Conservation (phyloP, 768 basidiomycete genomes). For the Russula vinacea region DNA sequence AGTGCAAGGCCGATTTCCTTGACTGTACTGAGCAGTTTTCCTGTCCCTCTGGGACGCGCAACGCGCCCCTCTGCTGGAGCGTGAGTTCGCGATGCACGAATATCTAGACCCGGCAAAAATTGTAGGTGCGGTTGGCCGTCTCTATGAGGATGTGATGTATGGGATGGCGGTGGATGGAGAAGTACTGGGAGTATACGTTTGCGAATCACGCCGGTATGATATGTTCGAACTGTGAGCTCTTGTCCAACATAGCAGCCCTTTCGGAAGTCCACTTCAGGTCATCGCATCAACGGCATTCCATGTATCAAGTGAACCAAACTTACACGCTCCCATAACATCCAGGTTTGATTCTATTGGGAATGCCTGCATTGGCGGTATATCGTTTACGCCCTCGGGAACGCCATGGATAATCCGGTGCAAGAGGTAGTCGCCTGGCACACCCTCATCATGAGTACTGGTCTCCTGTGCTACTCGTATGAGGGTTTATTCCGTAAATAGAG, state of each 20-base stretch:
- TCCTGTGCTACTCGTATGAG: slow-evolving; percentile 46
- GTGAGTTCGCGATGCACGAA: slow-evolving; percentile 34
- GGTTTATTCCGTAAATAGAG: slow-evolving; percentile 14
- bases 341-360: slow-evolving; percentile 95
- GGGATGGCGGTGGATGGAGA: slow-evolving; percentile 40
- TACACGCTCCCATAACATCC: slow-evolving; percentile 91
- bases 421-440: slow-evolving; percentile 56
- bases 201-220: slow-evolving; percentile 87
- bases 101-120: slow-evolving; percentile 32
- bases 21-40: slow-evolving; percentile 65
- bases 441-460: slow-evolving; percentile 53
- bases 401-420: slow-evolving; percentile 78
- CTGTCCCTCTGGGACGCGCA: slow-evolving; percentile 66
- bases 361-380: slow-evolving; percentile 72
- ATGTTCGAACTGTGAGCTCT: slow-evolving; percentile 93
- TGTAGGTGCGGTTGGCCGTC: neutral
- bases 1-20: slow-evolving; percentile 70
- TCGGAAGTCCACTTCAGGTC: slow-evolving; percentile 77
- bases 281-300: slow-evolving; percentile 19
- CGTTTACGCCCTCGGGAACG: slow-evolving; percentile 80
- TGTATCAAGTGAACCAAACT: slow-evolving; percentile 36
- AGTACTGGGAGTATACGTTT: slow-evolving; percentile 87
- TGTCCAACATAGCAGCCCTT: slow-evolving; percentile 99
- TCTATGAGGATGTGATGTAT: slow-evolving; percentile 6
- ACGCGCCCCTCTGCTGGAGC: slow-evolving; percentile 35